Conservation (phyloP, 1,284 basidiomycete genomes). For the Termitomyces sp. region DNA sequence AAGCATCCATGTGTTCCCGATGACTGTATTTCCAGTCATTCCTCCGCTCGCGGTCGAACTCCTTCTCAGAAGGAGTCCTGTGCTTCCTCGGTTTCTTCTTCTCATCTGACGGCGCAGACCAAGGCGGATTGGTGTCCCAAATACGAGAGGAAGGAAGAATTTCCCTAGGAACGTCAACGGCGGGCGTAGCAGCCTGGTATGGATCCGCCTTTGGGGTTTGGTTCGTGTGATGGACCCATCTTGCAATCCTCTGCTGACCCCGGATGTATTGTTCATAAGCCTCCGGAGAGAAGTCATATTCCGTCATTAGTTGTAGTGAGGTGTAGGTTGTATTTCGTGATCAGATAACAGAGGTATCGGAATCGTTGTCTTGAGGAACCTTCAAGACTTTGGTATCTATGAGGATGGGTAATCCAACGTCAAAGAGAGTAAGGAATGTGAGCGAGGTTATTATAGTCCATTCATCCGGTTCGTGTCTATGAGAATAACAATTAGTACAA, state of each 20-base stretch:
- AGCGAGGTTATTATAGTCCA: background rate
- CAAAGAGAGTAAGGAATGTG: background rate
- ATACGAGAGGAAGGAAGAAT: slow-evolving; percentile 1
- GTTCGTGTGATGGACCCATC: slow-evolving; percentile 15
- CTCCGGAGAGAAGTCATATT: slow-evolving; percentile 18
- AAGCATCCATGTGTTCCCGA: slow-evolving; percentile 5
- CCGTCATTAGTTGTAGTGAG: slow-evolving; percentile 12
- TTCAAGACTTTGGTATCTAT: background rate
- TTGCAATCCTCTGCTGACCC: slow-evolving; percentile 12
- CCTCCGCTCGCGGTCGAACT: slow-evolving; percentile 9
- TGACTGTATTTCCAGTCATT: slow-evolving; percentile 9
- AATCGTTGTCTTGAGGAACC: background rate
- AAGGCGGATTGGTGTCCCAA: background rate
- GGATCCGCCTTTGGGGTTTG: slow-evolving; percentile 10
- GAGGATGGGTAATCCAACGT: background rate
- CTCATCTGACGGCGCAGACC: background rate
- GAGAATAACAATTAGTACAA: background rate
- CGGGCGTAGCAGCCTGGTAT: slow-evolving; percentile 16
- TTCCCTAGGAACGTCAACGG: slow-evolving; percentile 6
- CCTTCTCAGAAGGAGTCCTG: slow-evolving; percentile 3
- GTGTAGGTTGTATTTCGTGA: background rate
- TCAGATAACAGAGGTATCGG: background rate
- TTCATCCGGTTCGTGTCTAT: background rate
- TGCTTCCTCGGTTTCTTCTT: background rate
- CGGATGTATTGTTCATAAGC: slow-evolving; percentile 13